phyloP scores from a whole-genome alignment of 306 rosid species.

The Begonia masoniana region DNA sequence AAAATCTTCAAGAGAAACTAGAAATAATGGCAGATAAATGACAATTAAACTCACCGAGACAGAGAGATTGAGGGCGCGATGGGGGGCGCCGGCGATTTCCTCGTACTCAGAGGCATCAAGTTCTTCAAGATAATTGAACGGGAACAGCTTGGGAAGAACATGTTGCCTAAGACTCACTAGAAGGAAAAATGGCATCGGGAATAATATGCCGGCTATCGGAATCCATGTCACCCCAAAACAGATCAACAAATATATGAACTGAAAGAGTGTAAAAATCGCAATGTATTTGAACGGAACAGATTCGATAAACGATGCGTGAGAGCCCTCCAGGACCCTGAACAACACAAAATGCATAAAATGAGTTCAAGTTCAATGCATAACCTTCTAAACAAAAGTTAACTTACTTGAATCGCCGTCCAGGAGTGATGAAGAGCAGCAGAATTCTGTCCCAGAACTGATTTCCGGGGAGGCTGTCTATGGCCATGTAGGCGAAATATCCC shows the following conservation, averaged over 20 bases:
- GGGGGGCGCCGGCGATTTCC: constrained; percentile 21
- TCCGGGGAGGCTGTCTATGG: constrained; percentile 39
- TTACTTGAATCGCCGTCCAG: constrained; percentile 31
- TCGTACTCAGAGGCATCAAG: constrained; percentile 34
- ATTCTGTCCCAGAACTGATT: constrained; percentile 39
- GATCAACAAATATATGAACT: constrained; percentile 21
- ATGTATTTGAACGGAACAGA: constrained; percentile 30
- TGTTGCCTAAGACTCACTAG: constrained; percentile 27
- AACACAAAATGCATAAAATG: constrained; percentile 1
- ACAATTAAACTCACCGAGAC: constrained; percentile 8
- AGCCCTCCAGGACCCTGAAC: constrained; percentile 34
- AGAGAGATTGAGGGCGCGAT: constrained; percentile 13
- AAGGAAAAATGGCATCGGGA: constrained; percentile 41
- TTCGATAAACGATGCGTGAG: constrained; percentile 27
- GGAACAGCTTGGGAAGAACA: constrained; percentile 26
- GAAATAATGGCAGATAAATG: no score
- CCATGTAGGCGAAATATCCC: constrained; percentile 47
- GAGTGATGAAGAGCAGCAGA: constrained; percentile 26
- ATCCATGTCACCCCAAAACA: constrained; percentile 40
- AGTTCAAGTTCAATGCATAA: neutral
- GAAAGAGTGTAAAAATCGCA: constrained; percentile 25
- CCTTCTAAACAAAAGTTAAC: neutral
- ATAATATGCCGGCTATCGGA: constrained; percentile 37
- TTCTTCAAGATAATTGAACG: constrained; percentile 27
- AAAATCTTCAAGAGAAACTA: no score